Conservation (phyloP, 345 rosid genomes). For the Melaleuca alternifolia region DNA sequence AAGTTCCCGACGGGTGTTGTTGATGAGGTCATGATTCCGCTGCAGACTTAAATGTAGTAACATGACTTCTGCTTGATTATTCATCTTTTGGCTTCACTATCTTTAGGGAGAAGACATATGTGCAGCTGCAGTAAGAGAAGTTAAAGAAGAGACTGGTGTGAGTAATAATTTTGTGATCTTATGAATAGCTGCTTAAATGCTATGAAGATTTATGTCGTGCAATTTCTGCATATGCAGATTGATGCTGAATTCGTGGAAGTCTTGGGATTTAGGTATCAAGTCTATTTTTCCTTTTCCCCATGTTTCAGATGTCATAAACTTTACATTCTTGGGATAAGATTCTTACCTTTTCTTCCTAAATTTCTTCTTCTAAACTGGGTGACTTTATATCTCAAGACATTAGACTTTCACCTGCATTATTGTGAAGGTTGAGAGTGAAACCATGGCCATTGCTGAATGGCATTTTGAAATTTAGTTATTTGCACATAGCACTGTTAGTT, state of each 20-base stretch:
- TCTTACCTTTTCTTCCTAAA: background rate
- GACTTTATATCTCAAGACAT: background rate
- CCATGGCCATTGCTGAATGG: background rate
- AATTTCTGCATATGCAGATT: slow-evolving; percentile 39
- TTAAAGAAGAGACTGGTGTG: slow-evolving; percentile 90
- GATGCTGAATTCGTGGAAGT: slow-evolving; percentile 67
- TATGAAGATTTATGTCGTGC: background rate
- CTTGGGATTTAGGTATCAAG: slow-evolving; percentile 66
- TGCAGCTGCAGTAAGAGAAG: slow-evolving; percentile 77
- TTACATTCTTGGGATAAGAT: background rate
- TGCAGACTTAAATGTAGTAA: background rate
- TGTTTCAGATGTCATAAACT: background rate
- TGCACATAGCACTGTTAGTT: background rate
- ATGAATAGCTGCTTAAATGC: background rate
- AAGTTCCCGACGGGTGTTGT: slow-evolving; percentile 86
- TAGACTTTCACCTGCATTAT: background rate
- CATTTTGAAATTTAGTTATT: background rate
- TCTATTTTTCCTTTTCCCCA: background rate
- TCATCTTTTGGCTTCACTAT: background rate
- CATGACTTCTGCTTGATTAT: background rate
- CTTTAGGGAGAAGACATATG: slow-evolving; percentile 77
- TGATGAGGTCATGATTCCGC: slow-evolving; percentile 37
- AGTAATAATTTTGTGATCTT: slow-evolving; percentile 12
- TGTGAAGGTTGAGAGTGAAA: background rate
- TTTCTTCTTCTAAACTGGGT: background rate